Evolutionary conservation across 176 grass and related monocot species (phyloP), one percentile per base, ranked within the genome.

Genomic region (Zoysia pacifica): DNA sequence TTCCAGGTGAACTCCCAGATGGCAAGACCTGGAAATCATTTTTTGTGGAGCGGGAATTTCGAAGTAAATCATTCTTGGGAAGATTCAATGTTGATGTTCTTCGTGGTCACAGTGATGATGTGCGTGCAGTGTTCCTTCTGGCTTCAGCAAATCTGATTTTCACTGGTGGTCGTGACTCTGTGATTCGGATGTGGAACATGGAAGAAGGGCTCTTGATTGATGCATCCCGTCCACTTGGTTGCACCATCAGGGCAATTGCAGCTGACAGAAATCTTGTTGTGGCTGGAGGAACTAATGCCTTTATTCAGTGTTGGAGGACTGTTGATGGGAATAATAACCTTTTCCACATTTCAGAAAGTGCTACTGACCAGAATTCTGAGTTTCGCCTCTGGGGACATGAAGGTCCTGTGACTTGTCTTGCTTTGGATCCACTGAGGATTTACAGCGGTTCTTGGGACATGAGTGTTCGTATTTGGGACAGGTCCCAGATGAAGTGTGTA

Each of bases 371-470:
- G 55, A 92, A 83, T 82, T 83, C 47, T n/a, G 90, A 89, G 48
- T 87, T 83, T 86, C 87, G 95, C 62, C 90, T 94, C 5, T 93
- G 92, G 95, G 92, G 95, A 18, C 95, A 98, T 81, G 92, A 98
- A 88, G 95, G 95, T 14, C 95, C 95, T 46, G 82, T 98, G 38
- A 94, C 95, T 81, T 93, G 92, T 84, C 87, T 98, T 74, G 90
- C 88, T 12, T 85, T 98, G 81, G 95, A 98, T 74, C 75, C 87
- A 16, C 10, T 52, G 18, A 93, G 81, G 71, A 94, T 98, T 87
- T 98, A 91, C 65, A 98, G 95, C 80, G 92, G 92, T 69, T 94
- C 92, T 69, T 98, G 92, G 95, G 95, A 98, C 77, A 98, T 93
- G 90, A 94, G 85, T 72, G 78, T 98, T 79, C 83, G 92, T 76